phyloP scores from a whole-genome alignment of 495 filamentous ascomycete species.

The Aspergillus carlsbadensis region DNA sequence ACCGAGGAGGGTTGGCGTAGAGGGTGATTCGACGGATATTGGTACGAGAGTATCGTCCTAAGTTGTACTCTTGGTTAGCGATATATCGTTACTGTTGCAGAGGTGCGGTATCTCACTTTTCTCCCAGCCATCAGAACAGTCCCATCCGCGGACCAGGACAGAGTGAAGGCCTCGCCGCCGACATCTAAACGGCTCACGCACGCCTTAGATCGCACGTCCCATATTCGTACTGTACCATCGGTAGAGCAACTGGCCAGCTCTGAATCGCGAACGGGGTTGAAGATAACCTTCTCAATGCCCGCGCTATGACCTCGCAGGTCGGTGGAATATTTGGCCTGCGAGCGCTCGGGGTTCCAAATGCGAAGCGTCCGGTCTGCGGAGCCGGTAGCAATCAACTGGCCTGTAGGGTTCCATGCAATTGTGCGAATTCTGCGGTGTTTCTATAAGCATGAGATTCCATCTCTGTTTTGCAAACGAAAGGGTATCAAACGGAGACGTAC shows the following conservation, averaged over 20 bases:
- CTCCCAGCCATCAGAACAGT: constrained; percentile 77
- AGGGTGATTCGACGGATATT: constrained; percentile 51
- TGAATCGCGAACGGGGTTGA: constrained; percentile 84
- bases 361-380: constrained; percentile 77
- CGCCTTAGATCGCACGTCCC: constrained; percentile 84
- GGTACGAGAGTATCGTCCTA: constrained; percentile 72
- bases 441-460: constrained; percentile 16
- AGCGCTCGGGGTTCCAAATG: constrained; percentile 90
- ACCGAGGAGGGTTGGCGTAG: constrained; percentile 34
- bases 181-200: constrained; percentile 78
- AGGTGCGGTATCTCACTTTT: constrained; percentile 55
- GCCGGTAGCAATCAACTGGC: constrained; percentile 84
- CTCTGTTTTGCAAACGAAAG: background rate
- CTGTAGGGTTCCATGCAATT: constrained; percentile 86
- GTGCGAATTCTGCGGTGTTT: constrained; percentile 55
- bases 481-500: constrained; percentile 32
- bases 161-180: constrained; percentile 77
- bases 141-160: constrained; percentile 90
- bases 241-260: constrained; percentile 82
- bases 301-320: constrained; percentile 80
- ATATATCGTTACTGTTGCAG: background rate
- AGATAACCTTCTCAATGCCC: constrained; percentile 80
- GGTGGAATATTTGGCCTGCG: constrained; percentile 75
- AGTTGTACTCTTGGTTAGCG: background rate
- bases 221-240: constrained; percentile 86